Evolutionary conservation across 208 protist species (phyloP).

Genomic region (Wallacemonas sp.): DNA sequence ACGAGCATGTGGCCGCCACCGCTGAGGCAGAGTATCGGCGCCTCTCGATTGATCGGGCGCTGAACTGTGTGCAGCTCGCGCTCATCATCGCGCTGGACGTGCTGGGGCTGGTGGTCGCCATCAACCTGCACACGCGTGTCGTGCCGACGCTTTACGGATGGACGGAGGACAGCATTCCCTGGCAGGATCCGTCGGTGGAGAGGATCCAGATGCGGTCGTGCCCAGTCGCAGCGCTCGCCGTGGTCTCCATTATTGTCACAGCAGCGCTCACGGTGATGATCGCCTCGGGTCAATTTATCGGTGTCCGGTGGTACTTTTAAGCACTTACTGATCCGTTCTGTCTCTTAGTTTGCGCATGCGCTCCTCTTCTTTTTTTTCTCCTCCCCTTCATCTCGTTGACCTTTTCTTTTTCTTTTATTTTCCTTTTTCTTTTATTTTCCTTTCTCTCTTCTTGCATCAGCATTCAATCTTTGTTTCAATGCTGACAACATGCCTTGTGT

Average conservation of each 20-base stretch:
- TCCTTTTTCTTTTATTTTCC: background rate
- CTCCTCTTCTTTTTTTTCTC: background rate
- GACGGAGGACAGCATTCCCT: background rate
- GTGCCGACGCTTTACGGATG: slow-evolving; percentile 1
- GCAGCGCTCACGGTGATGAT: background rate
- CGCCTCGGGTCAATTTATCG: background rate
- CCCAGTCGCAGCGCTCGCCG: background rate
- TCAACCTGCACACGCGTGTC: background rate
- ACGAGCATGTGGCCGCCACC: background rate
- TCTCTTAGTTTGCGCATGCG: background rate
- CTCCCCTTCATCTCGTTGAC: too few species aligned
- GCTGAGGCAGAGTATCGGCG: background rate
- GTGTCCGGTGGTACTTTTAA: background rate
- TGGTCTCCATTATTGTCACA: background rate
- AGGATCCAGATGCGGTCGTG: background rate
- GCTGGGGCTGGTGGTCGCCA: background rate
- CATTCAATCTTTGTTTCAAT: background rate
- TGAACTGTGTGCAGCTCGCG: background rate
- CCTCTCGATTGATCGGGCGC: background rate
- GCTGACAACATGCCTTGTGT: too few species aligned
- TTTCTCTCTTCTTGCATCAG: background rate
- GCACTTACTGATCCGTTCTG: background rate
- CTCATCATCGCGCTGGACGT: slow-evolving; percentile 5
- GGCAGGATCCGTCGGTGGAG: background rate
- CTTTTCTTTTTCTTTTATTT: background rate